Base-by-base conservation (phyloP, 1,284 basidiomycete species). In the Trichosporon sp. region DNA sequence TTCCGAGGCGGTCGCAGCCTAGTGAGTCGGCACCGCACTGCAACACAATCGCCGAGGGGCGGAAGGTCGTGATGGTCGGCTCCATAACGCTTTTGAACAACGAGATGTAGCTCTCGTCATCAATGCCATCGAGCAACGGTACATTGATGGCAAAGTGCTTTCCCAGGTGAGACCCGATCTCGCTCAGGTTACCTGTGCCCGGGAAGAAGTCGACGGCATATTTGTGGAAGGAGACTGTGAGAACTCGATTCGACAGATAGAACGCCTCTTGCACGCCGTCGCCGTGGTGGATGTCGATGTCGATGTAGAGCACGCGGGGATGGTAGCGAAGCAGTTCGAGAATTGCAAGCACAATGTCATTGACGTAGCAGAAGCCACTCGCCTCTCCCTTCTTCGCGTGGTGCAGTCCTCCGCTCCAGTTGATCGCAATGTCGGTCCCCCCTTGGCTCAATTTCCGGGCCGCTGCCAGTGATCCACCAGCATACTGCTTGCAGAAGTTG, bases 181-280 rank as follows among this genome's bases (percentile, higher is more conserved):
- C 94, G 72, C 92, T 90, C 11, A 95, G 84, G 76, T 94, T 92
- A 14, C 94, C 94, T 0, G 94, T 97, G 0, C 93, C 92, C 0
- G 94, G 94, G 80, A 99, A 99, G 83, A 99, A 99, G 75, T 97
- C 93, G 67, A 92, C 92, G 2, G 91, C 95, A 82, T 97, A 99
- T 81, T 99, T 99, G 85, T 99, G 95, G 81, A 99, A 99, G 0
- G 95, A 98, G 21, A 97, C 92, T 0, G 96, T 99, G 86, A 98
- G 90, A 65, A 99, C 95, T 23, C 96, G 89, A 73, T 99, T 95
- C 36, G 93, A 92, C 72, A 95, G 90, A 81, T 97, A 99, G 80
- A 99, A 99, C 0, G 96, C 96, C 69, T 95, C 89, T 77, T 97
- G 95, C 6, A 97, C 94, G 27, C 94, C 95, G 73, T 97, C 95